These are phyloP conservation scores for Moringa oleifera DNA, from an alignment of 345 rosid species.

Conservation along the genomic window DNA sequence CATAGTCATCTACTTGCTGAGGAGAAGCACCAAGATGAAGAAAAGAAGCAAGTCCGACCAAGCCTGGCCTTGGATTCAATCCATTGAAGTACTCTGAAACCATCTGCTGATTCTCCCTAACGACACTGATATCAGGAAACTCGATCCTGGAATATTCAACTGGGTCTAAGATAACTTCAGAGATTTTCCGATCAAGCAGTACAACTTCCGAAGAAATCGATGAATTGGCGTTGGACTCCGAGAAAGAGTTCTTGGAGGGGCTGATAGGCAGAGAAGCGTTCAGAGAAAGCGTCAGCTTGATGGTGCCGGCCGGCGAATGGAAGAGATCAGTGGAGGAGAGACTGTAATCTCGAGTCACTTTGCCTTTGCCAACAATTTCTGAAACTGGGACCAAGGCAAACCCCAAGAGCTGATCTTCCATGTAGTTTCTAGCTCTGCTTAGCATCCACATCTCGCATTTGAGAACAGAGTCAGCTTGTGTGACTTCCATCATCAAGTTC, in stretches of 20 bases:
- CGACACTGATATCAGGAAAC: constrained; percentile 71
- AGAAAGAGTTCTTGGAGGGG: not conserved
- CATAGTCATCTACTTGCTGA: constrained; percentile 34
- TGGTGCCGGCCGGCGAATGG: constrained; percentile 92
- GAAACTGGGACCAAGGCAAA: constrained; percentile 73
- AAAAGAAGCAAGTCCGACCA: constrained; percentile 40
- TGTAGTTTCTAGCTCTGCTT: constrained; percentile 68
- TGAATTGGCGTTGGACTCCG: constrained; percentile 25
- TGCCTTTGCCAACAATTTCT: constrained; percentile 61
- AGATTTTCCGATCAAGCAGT: constrained; percentile 58
- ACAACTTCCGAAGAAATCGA: constrained; percentile 87
- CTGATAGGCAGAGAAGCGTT: constrained; percentile 31
- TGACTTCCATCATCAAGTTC: constrained; percentile 43
- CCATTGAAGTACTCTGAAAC: constrained; percentile 67
- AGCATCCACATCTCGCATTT: constrained; percentile 99
- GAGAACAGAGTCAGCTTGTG: constrained; percentile 64
- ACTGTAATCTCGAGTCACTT: constrained; percentile 59
- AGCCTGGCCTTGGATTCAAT: constrained; percentile 27
- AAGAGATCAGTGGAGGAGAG: constrained; percentile 94
- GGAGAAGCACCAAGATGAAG: constrained; percentile 68
- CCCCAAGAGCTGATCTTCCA: constrained; percentile 97
- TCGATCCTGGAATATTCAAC: constrained; percentile 85
- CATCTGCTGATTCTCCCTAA: constrained; percentile 70
- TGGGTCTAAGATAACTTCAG: constrained; percentile 40
- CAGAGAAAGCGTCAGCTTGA: constrained; percentile 55